Evolutionary conservation across 139 green algal species (phyloP), one percentile per base, ranked within the genome.

Genomic region (Coccomyxa sp.): DNA sequence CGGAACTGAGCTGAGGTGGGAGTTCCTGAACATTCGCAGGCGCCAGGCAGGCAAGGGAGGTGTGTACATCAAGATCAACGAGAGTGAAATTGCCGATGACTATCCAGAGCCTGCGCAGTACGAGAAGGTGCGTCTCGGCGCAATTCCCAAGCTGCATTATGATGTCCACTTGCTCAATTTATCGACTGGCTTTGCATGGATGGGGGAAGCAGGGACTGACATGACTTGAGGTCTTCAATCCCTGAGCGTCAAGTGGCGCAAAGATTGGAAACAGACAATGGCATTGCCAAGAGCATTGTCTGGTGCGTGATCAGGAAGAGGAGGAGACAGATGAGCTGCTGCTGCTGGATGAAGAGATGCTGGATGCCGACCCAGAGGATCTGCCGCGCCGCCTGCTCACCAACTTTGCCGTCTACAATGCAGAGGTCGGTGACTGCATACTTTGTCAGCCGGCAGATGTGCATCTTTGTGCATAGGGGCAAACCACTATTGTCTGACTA

Each of bases 21-120:
- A 51, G 38, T 51, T 51, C 38, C 38, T 51, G 27, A 58, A 51
- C 3, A 21, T 59, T 1, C 13, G 76, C 76, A 80, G 76, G 76
- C 30, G 31, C 16, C 27, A 38, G 30, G 32, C 31, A 30, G 77
- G 77, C 31, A 83, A 81, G 67, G 67, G 78, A 21, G 45, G 60
- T 13, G 75, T 79, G 0, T 98, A 98, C 89, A 94, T 98, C 86
- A 92, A 95, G 71, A 96, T 99, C 84, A 92, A 83, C n/a, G 92
- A 97, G 82, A 84, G 85, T 59, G 96, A 99, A 88, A 98, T 99
- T 84, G 96, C 95, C 18, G 91, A 98, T 80, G 96, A 99, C 87
- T 99, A 99, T 85, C 96, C 96, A 14, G 68, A 91, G 74, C 96
- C 96, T 9, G 82, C 75, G n/a, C 88, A 94, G 57, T 98, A 98